Base-by-base conservation (phyloP, 768 basidiomycete species). In the Candolleomyces aberdarensis region DNA sequence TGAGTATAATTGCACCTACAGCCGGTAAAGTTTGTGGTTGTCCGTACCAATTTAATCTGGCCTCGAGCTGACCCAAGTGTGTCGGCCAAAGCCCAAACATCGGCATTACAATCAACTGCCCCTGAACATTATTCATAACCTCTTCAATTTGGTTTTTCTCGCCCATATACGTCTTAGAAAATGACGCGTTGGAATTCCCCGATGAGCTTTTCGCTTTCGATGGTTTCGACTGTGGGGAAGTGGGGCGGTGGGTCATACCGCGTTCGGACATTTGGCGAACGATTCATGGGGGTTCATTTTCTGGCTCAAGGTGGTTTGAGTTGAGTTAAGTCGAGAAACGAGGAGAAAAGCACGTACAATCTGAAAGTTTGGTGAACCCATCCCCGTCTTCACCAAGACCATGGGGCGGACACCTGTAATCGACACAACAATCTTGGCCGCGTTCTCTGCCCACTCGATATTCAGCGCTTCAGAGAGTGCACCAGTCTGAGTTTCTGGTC, bases 401-500 rank as follows among this genome's bases (percentile, higher is more conserved):
- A 86, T n/a, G 1, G 84, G 83, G 40, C 84, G 83, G 1, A 85
- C 78, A 69, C 86, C 85, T 13, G 84, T 82, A 50, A 85, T 80
- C 17, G 85, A 71, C 1, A 86, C 78, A 17, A 78, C 76, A 71
- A 85, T 81, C 73, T 83, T 85, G 5, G 77, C 74, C 3, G 83
- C 81, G 5, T 73, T 68, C 19, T 75, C 73, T 40, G 78, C 73
- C 85, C 85, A 87, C 26, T 78, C 72, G 65, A 83, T 68, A 36
- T 76, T 73, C 59, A 83, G 63, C 3, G 79, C 78, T 43, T 77
- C 81, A 15, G 78, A 75, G 63, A 86, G 70, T 19, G 80, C 85
- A 5, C 82, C 82, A 2, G 82, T 84, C 36, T 83, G 78, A 6
- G 84, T 84, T 65, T 87, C 85, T 0, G 85, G 84, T 0, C 81